Percentiles rank a stretch among this genome's conserved stretches.
These are phyloP conservation scores for Botryotinia convoluta DNA, from an alignment of 2,329 filamentous ascomycete genomes.

Conservation along the genomic window DNA sequence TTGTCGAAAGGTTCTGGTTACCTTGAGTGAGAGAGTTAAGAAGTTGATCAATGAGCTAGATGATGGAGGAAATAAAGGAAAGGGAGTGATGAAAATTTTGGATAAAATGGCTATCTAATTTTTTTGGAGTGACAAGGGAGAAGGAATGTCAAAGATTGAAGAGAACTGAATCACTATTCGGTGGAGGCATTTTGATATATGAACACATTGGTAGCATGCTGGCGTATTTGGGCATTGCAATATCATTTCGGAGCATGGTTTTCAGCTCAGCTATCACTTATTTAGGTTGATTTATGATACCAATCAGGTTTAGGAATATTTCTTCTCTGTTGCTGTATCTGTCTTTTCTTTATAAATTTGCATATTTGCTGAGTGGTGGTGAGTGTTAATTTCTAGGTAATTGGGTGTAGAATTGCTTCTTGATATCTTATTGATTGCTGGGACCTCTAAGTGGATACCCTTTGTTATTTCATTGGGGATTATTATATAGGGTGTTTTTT, in stretches of 20 bases:
- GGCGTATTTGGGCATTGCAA: no score
- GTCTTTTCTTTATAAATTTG: not conserved
- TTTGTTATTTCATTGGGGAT: no score
- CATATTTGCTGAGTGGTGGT: not conserved
- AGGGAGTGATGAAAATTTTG: constrained; percentile 63
- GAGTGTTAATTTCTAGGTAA: not conserved
- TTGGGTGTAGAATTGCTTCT: no score
- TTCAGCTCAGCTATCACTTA: not conserved
- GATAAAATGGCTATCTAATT: constrained; percentile 55
- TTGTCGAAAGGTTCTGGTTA: constrained; percentile 63
- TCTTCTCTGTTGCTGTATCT: not conserved
- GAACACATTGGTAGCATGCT: not conserved
- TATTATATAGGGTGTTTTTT: rapidly evolving
- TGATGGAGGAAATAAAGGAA: constrained; percentile 50
- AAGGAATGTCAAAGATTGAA: not conserved
- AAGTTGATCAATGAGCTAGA: constrained; percentile 64
- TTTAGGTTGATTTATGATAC: not conserved
- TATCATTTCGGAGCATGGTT: not conserved
- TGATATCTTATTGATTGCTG: no score
- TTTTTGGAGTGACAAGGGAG: no score
- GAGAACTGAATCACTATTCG: not conserved
- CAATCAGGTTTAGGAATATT: not conserved
- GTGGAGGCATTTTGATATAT: not conserved
- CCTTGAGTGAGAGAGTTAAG: constrained; percentile 63
- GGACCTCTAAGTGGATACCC: no score